These are phyloP conservation scores for Tetrapyrgos nigripes DNA, from an alignment of 1,284 basidiomycete genomes.

Conservation along the genomic window DNA sequence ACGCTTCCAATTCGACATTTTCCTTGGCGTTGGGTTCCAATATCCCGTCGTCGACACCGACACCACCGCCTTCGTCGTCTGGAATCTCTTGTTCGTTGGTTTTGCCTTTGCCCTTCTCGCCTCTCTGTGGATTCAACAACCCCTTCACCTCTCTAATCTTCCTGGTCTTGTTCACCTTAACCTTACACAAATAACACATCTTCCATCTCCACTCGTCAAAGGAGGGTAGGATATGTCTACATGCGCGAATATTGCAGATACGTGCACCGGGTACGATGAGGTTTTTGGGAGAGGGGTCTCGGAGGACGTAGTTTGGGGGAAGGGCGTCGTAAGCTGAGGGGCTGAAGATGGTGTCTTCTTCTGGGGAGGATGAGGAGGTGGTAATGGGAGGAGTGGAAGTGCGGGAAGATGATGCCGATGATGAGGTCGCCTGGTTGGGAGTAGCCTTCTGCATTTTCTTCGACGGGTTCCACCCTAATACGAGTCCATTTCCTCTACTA, in stretches of 20 bases:
- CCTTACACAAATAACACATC: constrained; percentile 42
- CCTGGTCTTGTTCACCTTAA: constrained; percentile 13
- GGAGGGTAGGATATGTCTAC: constrained; percentile 43
- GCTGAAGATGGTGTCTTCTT: background rate
- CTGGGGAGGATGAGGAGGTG: background rate
- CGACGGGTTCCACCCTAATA: too few relatives aligned
- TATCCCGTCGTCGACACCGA: too few relatives aligned
- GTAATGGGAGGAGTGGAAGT: background rate
- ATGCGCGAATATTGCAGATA: constrained; percentile 38
- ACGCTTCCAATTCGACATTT: background rate
- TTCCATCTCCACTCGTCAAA: constrained; percentile 40
- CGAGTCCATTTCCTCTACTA: too few relatives aligned
- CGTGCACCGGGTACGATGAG: constrained; percentile 33
- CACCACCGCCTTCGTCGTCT: too few relatives aligned
- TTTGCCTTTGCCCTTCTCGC: background rate
- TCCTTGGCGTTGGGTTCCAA: too few relatives aligned
- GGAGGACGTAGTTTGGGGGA: constrained; percentile 1
- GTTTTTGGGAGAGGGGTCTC: constrained; percentile 7
- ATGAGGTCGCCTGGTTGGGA: too few relatives aligned
- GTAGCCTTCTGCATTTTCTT: too few relatives aligned
- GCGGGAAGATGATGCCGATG: too few relatives aligned
- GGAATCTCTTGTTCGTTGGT: too few relatives aligned
- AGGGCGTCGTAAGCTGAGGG: too few relatives aligned
- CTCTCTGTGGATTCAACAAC: background rate
- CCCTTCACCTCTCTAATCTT: constrained; percentile 19